Conservation (phyloP, 306 rosid species). For the Quercus alba region DNA sequence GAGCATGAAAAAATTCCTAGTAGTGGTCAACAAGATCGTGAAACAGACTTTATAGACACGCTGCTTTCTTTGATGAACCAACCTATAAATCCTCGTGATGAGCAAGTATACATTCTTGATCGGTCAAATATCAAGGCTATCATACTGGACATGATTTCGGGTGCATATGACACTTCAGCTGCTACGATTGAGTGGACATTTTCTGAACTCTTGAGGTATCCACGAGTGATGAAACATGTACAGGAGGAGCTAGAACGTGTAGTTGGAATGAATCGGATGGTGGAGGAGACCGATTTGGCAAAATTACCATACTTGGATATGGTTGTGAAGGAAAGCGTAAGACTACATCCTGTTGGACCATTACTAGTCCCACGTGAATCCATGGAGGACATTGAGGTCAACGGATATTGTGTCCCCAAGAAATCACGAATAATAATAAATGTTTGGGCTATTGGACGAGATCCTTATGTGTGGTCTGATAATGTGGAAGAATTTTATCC, state of each 20-base stretch:
- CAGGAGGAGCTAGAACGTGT: conserved; percentile 37
- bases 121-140: conserved; percentile 38
- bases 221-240: conserved; percentile 34
- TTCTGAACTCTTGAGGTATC: conserved; percentile 41
- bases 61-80: conserved; percentile 24
- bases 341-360: conserved; percentile 38
- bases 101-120: conserved; percentile 14
- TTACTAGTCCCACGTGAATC: conserved; percentile 31
- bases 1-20: conserved; percentile 20
- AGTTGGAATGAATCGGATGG: conserved; percentile 26
- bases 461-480: conserved; percentile 33
- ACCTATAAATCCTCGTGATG: conserved; percentile 20
- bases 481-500: conserved; percentile 38
- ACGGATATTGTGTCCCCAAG: conserved; percentile 31
- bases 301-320: conserved; percentile 28
- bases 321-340: conserved; percentile 39
- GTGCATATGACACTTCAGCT: conserved; percentile 4
- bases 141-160: conserved; percentile 24
- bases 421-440: conserved; percentile 33
- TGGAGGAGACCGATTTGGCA: conserved; percentile 35
- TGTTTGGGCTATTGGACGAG: conserved; percentile 37
- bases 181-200: conserved; percentile 27
- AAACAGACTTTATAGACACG: conserved; percentile 23
- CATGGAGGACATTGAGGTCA: conserved; percentile 17
- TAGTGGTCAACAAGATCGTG: neutral